Percentiles rank a stretch among this genome's conserved stretches.
These are phyloP conservation scores for Solanum verrucosum DNA, from an alignment of 257 asterid genomes.

Conservation along the genomic window DNA sequence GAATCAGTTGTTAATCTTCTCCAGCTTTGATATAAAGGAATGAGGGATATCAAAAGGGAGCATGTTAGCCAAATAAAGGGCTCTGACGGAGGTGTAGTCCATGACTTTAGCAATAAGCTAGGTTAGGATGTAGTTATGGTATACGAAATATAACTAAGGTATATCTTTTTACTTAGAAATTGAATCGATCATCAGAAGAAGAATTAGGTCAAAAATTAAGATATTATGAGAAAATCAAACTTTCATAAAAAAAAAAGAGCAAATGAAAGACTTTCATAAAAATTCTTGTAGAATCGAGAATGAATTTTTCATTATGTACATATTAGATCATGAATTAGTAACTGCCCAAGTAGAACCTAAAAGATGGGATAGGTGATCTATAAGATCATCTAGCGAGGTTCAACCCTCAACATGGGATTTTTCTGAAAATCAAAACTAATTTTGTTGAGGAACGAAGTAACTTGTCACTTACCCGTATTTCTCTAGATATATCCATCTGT, in stretches of 20 bases:
- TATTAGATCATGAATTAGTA: neutral
- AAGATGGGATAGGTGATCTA: neutral
- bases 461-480: too few relatives aligned
- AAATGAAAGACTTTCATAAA: too few relatives aligned
- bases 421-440: neutral
- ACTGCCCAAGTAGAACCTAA: neutral
- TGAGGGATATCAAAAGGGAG: neutral
- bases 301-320: accelerated
- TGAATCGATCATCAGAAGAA: neutral
- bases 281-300: too few relatives aligned
- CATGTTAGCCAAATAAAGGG: too few relatives aligned
- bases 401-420: neutral
- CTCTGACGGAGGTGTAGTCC: neutral
- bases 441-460: too few relatives aligned
- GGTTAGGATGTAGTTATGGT: neutral
- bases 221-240: neutral
- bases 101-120: too few relatives aligned
- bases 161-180: too few relatives aligned
- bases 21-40: neutral
- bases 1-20: too few relatives aligned
- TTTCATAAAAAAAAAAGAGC: neutral
- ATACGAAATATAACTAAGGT: neutral
- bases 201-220: neutral
- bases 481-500: neutral
- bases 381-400: neutral